These are phyloP conservation scores for Cruciata laevipes DNA, from an alignment of 257 asterid genomes.

Conservation along the genomic window DNA sequence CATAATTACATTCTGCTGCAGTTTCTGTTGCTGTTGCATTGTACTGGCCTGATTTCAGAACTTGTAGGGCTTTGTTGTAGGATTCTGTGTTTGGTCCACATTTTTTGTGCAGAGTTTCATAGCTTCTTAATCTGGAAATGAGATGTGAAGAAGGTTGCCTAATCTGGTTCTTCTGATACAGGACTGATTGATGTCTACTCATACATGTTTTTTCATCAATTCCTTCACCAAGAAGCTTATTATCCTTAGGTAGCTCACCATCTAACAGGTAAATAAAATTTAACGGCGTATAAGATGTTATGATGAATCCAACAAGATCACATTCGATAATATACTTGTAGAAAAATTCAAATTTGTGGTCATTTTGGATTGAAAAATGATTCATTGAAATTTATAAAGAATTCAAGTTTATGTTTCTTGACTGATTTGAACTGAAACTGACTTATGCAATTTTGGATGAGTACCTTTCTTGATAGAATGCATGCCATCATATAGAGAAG, in stretches of 20 bases:
- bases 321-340: too few species aligned
- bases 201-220: constrained; percentile 55
- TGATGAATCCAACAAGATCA: not conserved
- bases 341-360: too few species aligned
- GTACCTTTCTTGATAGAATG: not conserved
- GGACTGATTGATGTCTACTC: constrained; percentile 56
- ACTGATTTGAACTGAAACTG: too few species aligned
- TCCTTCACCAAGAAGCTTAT: constrained; percentile 43
- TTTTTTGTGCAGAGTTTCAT: constrained; percentile 60
- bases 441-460: too few species aligned
- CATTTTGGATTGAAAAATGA: too few species aligned
- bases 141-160: constrained; percentile 51
- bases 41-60: constrained; percentile 36
- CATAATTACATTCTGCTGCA: constrained; percentile 43
- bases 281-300: not conserved
- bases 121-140: constrained; percentile 54
- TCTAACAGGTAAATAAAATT: not conserved
- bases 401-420: too few species aligned
- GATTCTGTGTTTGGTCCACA: constrained; percentile 63
- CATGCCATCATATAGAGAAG: not conserved
- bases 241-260: constrained; percentile 28
- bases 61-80: constrained; percentile 44
- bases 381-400: too few species aligned
- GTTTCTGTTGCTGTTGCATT: constrained; percentile 16
- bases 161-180: constrained; percentile 32